Evolutionary conservation across 768 basidiomycete genomes (phyloP).

Genomic region (Rhizopogon vulgaris): DNA sequence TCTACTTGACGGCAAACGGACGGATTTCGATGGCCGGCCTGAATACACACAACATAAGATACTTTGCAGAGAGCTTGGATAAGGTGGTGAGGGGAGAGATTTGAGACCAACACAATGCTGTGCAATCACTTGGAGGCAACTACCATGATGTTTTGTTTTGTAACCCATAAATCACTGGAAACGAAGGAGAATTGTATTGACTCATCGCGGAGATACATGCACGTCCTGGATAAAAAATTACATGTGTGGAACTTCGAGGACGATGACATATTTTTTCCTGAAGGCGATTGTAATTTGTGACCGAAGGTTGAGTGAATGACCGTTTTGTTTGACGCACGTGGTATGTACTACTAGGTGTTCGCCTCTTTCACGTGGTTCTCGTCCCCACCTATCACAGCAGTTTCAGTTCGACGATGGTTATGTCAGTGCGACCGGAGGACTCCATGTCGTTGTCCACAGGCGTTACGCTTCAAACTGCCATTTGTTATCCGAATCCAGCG

Average conservation of each 20-base stretch:
- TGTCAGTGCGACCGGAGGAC: slow-evolving; percentile 5
- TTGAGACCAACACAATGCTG: neutral
- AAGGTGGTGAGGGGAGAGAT: slow-evolving; percentile 47
- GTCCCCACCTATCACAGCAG: neutral
- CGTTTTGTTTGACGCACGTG: too few relatives aligned
- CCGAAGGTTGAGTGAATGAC: too few relatives aligned
- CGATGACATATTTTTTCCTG: too few relatives aligned
- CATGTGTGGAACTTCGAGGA: too few relatives aligned
- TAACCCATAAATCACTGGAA: neutral
- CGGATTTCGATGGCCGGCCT: slow-evolving; percentile 94
- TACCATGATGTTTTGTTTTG: too few relatives aligned
- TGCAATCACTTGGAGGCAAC: neutral
- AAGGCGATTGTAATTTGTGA: too few relatives aligned
- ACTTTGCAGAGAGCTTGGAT: slow-evolving; percentile 70
- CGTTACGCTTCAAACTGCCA: slow-evolving; percentile 37
- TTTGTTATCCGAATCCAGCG: slow-evolving; percentile 21
- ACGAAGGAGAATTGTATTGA: neutral
- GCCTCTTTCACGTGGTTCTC: neutral
- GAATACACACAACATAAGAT: slow-evolving; percentile 71
- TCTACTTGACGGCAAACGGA: slow-evolving; percentile 84
- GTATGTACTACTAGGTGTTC: too few relatives aligned
- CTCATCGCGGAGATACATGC: too few relatives aligned
- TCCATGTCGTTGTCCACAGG: slow-evolving; percentile 28
- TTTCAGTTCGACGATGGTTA: neutral
- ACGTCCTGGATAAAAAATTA: too few relatives aligned